These are phyloP conservation scores for Petunia secreta DNA, from an alignment of 257 asterid species.

Conservation along the genomic window DNA sequence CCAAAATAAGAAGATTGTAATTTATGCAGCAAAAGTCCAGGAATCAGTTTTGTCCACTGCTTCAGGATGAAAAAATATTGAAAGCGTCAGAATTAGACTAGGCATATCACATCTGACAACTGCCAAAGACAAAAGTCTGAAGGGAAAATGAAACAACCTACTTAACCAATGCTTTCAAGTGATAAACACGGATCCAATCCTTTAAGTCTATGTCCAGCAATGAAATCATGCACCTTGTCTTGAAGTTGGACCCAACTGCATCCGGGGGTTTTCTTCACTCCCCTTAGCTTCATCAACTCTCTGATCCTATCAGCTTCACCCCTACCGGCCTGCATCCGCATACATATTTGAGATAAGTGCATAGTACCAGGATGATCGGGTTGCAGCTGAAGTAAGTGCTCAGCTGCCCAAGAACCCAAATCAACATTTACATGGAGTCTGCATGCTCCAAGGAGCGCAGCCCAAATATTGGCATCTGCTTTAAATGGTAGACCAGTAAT, in stretches of 20 bases:
- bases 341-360: constrained; percentile 72
- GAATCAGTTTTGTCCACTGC: neutral
- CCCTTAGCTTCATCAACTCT: constrained; percentile 62
- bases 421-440: constrained; percentile 64
- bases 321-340: constrained; percentile 79
- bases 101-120: neutral
- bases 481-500: constrained; percentile 45
- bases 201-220: constrained; percentile 44
- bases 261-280: constrained; percentile 76
- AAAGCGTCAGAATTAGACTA: neutral
- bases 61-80: neutral
- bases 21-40: neutral
- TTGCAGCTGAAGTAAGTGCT: constrained; percentile 54
- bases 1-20: neutral
- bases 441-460: constrained; percentile 77
- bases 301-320: constrained; percentile 72
- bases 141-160: neutral
- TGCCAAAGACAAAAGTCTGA: neutral
- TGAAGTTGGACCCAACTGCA: constrained; percentile 75
- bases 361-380: constrained; percentile 74
- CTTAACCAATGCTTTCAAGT: constrained; percentile 27
- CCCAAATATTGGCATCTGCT: constrained; percentile 68
- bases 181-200: constrained; percentile 46
- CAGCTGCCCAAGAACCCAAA: constrained; percentile 80
- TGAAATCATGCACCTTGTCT: constrained; percentile 47